Evolutionary conservation across 805 yeast species (phyloP).

Genomic region (Soucietia sequanensis): DNA sequence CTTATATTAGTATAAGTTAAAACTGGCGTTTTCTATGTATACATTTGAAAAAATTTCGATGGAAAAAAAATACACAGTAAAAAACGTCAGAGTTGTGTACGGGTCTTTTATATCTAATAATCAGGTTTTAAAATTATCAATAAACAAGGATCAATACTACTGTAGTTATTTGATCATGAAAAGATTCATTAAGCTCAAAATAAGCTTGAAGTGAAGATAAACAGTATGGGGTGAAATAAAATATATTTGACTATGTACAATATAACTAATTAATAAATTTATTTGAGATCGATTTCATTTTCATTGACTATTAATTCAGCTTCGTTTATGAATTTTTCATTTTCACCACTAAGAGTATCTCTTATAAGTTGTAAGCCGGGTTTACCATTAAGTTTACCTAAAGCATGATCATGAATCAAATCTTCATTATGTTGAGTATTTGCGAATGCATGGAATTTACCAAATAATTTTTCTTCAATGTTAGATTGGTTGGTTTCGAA

Average conservation of each 20-base stretch:
- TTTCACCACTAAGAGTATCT: slow-evolving; percentile 39
- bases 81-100: too few relatives aligned
- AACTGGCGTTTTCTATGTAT: too few relatives aligned
- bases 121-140: too few relatives aligned
- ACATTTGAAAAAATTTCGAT: too few relatives aligned
- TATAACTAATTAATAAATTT: neutral
- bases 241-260: slow-evolving; percentile 6
- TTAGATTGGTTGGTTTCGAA: slow-evolving; percentile 33
- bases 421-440: slow-evolving; percentile 29
- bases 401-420: slow-evolving; percentile 33
- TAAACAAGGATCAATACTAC: too few relatives aligned
- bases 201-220: too few relatives aligned
- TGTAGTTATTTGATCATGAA: too few relatives aligned
- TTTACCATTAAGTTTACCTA: slow-evolving; percentile 40
- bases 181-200: too few relatives aligned
- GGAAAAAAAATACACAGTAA: too few relatives aligned
- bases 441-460: slow-evolving; percentile 25
- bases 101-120: too few relatives aligned
- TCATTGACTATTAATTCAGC: slow-evolving; percentile 38
- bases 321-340: slow-evolving; percentile 33
- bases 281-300: slow-evolving; percentile 20
- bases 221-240: too few relatives aligned
- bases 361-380: slow-evolving; percentile 40
- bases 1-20: too few relatives aligned
- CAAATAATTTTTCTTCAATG: slow-evolving; percentile 35